Evolutionary conservation across 805 yeast genomes (phyloP).

Genomic region (Saturnispora ahearnii): DNA sequence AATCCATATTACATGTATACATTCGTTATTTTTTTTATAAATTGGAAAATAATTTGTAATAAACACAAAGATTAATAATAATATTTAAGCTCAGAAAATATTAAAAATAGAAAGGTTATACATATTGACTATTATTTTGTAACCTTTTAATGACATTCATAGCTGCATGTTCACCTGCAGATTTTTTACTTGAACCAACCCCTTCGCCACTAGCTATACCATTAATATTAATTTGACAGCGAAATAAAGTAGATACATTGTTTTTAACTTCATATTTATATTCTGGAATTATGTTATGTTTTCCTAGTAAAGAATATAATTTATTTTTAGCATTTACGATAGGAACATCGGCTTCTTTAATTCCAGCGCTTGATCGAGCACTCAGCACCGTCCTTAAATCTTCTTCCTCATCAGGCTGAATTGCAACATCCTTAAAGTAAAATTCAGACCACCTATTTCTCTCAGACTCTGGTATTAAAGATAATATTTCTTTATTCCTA

Average conservation of each 20-base stretch:
- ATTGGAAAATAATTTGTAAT: background rate
- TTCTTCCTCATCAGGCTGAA: background rate
- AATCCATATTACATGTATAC: background rate
- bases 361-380: background rate
- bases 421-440: background rate
- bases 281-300: background rate
- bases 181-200: conserved; percentile 8
- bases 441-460: background rate
- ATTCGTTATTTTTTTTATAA: background rate
- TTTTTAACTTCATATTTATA: background rate
- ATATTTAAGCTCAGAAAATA: background rate
- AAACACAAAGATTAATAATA: background rate
- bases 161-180: conserved; percentile 11
- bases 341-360: background rate
- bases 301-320: background rate
- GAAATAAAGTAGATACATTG: background rate
- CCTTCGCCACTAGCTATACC: conserved; percentile 4
- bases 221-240: background rate
- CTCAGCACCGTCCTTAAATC: background rate
- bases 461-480: background rate
- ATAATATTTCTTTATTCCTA: background rate
- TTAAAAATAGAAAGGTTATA: background rate
- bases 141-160: background rate
- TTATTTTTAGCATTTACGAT: background rate
- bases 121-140: background rate